Evolutionary conservation across 345 rosid species (phyloP).

Genomic region (Ailanthus altissimus): DNA sequence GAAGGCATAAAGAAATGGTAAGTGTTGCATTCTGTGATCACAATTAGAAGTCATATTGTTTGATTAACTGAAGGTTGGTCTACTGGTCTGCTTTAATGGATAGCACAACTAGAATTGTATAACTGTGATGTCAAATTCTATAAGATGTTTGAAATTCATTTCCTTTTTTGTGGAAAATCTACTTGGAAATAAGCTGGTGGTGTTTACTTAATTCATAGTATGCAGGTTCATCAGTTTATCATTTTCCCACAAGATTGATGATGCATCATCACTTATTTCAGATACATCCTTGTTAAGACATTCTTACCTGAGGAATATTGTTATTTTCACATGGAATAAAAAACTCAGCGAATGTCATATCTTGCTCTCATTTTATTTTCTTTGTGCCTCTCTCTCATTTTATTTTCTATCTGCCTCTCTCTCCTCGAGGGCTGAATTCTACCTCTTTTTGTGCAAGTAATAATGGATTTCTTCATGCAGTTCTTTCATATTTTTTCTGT

Average conservation of each 20-base stretch:
- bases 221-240: neutral
- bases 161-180: neutral
- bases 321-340: neutral
- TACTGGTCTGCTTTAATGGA: neutral
- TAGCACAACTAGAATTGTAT: neutral
- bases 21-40: conserved; percentile 23
- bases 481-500: too few relatives aligned
- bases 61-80: neutral
- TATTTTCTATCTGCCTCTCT: too few relatives aligned
- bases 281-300: neutral
- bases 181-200: neutral
- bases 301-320: neutral
- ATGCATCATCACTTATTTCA: neutral
- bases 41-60: neutral
- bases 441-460: too few relatives aligned
- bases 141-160: neutral
- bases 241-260: neutral
- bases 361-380: too few relatives aligned
- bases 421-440: too few relatives aligned
- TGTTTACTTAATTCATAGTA: neutral
- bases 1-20: conserved; percentile 49
- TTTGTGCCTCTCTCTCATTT: too few relatives aligned
- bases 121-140: neutral
- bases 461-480: too few relatives aligned
- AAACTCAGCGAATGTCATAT: too few relatives aligned